phyloP scores from a whole-genome alignment of 257 asterid species.

The Anisodus acutangulus region DNA sequence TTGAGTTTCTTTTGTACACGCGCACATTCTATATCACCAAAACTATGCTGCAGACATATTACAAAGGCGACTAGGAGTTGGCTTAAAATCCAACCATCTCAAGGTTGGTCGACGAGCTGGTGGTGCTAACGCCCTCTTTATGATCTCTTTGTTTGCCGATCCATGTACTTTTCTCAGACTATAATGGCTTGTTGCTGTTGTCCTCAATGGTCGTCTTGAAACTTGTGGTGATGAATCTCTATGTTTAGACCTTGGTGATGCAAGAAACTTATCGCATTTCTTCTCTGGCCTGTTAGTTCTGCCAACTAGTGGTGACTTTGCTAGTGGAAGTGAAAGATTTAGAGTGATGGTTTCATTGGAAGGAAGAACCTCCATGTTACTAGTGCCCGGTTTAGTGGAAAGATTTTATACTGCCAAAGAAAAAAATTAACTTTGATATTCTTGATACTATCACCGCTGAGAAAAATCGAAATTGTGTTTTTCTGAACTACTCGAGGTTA shows the following conservation, averaged over 20 bases:
- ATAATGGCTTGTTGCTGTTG: conserved; percentile 24
- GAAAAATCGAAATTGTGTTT: neutral
- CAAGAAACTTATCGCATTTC: neutral
- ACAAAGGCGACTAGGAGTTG: conserved; percentile 68
- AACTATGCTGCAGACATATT: conserved; percentile 44
- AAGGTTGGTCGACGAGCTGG: conserved; percentile 53
- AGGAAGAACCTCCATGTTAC: conserved; percentile 1
- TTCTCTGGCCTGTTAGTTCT: neutral
- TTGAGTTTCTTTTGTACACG: conserved; percentile 2
- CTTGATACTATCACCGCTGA: neutral
- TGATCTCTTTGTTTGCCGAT: conserved; percentile 59
- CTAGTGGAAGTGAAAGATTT: neutral
- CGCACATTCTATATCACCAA: neutral
- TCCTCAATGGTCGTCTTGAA: conserved; percentile 6
- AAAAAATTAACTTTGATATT: neutral
- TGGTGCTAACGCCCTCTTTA: conserved; percentile 64
- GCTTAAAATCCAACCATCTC: conserved; percentile 71
- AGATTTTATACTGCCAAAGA: neutral
- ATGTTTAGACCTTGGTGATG: conserved; percentile 20
- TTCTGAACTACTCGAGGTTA: neutral
- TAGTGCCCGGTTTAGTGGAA: neutral
- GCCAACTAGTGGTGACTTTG: neutral
- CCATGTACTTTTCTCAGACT: conserved; percentile 17
- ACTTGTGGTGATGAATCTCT: conserved; percentile 24
- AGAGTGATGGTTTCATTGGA: neutral